Conservation (phyloP, 1,139 yeast genomes). For the Saccharomyces hybrid region DNA sequence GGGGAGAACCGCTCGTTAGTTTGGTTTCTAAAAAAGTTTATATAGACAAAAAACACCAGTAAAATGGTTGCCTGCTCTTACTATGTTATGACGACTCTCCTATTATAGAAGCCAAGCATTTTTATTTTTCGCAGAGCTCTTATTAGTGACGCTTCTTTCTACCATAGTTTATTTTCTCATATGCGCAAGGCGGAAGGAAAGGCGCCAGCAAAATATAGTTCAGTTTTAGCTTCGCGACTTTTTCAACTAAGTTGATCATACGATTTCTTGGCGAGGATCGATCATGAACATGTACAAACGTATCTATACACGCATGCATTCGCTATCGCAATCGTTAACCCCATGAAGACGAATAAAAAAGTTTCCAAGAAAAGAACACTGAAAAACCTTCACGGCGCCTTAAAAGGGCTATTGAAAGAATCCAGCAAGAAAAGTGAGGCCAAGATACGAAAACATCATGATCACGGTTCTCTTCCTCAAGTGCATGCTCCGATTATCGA, state of each 20-base stretch:
- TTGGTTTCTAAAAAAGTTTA: not conserved
- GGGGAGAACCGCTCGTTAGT: not conserved
- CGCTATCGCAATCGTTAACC: not conserved
- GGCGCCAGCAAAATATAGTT: not conserved
- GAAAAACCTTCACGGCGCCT: constrained; percentile 21
- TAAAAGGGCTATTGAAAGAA: constrained; percentile 17
- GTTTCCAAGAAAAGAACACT: constrained; percentile 25
- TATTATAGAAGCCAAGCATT: not conserved
- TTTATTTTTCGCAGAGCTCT: not conserved
- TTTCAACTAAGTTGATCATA: not conserved
- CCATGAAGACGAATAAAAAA: constrained; percentile 31
- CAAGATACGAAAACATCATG: not conserved
- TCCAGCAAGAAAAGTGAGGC: not conserved
- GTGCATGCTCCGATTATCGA: not conserved
- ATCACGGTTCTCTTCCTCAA: not conserved
- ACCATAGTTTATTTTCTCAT: not conserved
- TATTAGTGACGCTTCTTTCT: not conserved
- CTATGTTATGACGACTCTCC: not conserved
- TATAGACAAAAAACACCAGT: not conserved
- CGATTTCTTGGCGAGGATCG: not conserved
- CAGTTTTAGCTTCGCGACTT: not conserved
- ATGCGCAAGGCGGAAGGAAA: not conserved
- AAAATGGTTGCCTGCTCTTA: not conserved
- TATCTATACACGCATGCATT: not conserved
- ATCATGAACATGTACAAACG: not conserved